A percentile compares a stretch with the other conserved stretches of the same genome.
phyloP scores from a whole-genome alignment of 1,284 basidiomycete genomes.

The Ceratorhiza oryzae-sativae region DNA sequence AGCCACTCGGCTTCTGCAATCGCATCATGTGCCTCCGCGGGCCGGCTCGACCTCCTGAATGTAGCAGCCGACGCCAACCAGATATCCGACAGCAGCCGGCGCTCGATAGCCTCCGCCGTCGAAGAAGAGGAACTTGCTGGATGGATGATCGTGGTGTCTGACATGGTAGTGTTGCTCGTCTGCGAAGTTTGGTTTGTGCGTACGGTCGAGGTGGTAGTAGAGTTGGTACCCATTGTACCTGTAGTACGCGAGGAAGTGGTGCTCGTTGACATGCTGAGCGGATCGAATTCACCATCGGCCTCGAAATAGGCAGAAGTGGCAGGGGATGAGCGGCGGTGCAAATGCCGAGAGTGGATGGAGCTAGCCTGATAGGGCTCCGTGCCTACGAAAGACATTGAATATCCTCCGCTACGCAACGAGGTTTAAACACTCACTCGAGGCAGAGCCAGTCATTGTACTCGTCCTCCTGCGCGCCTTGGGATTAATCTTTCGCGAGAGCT shows the following conservation, averaged over 20 bases:
- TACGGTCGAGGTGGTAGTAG: constrained; percentile 6
- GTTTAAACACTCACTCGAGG: constrained; percentile 59
- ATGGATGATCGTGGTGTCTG: constrained; percentile 31
- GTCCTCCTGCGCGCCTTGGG: constrained; percentile 66
- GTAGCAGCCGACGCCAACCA: constrained; percentile 96
- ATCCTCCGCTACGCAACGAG: not conserved
- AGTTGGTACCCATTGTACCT: not conserved
- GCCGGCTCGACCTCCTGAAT: constrained; percentile 87
- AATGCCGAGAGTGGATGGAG: constrained; percentile 80
- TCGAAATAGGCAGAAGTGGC: constrained; percentile 21
- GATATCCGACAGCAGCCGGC: constrained; percentile 79
- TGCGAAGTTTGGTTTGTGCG: not conserved
- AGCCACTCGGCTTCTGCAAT: constrained; percentile 95
- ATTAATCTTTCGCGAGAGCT: constrained; percentile 77
- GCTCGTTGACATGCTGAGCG: constrained; percentile 15
- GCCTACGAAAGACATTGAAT: constrained; percentile 59
- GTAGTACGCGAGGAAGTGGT: constrained; percentile 1
- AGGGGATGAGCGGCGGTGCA: constrained; percentile 34
- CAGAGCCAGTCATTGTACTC: constrained; percentile 60
- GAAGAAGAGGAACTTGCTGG: constrained; percentile 46
- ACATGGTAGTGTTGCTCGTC: not conserved
- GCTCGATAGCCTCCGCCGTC: constrained; percentile 54
- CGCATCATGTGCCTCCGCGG: constrained; percentile 87
- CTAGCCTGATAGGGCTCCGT: constrained; percentile 76
- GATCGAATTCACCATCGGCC: constrained; percentile 27